Base-by-base conservation (phyloP, 1,139 yeast species). In the Diutina mesorugosa region DNA sequence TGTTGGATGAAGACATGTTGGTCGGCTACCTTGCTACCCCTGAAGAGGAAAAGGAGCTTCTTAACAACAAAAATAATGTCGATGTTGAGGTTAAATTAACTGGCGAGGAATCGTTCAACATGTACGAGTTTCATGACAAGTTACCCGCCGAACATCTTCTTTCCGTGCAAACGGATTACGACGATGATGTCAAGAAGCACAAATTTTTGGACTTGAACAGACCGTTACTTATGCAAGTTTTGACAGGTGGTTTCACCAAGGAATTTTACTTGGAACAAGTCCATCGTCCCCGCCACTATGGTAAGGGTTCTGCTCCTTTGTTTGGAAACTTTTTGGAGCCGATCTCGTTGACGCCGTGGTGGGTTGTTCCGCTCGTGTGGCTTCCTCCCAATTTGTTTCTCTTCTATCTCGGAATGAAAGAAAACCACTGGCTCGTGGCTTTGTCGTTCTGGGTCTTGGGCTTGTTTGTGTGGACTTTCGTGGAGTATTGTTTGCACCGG, bases 231-330 rank as follows among this genome's bases (percentile, higher is more conserved):
- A 68, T 80, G 71, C 99, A 93, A 73, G 88, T 93, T 56, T 71
- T 89, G 59, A 76, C 79, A 60, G 83, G 90, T 51, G 77, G 80
- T 54, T 93, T 90, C 74, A 66, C 87, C 53, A 91, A 89, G 69
- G 95, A 88, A 55, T 93, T 93, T 66, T 93, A 93, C 69, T 77
- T 93, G 66, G 97, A 90, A 68, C 98, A 93, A 72, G 95, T 93
- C 53, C 99, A 93, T 71, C 83, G 97, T 69, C 99, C 99, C 57
- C 85, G 99, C 67, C 99, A 93, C 71, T 76, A 74, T 59, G 80
- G 80, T 47, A 76, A 76, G 61, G 97, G 97, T 9, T 88, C 97
- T 3, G 99, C 99, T 16, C 97, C 91, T 6, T 66, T 76, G 55
- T 76, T 76, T 62, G 80, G 80, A 3, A 76, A 76, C 65, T 76